Percentiles rank a stretch among this genome's conserved stretches.
Evolutionary conservation across 768 basidiomycete genomes (phyloP).

Genomic region (Boletus eberwhitei): DNA sequence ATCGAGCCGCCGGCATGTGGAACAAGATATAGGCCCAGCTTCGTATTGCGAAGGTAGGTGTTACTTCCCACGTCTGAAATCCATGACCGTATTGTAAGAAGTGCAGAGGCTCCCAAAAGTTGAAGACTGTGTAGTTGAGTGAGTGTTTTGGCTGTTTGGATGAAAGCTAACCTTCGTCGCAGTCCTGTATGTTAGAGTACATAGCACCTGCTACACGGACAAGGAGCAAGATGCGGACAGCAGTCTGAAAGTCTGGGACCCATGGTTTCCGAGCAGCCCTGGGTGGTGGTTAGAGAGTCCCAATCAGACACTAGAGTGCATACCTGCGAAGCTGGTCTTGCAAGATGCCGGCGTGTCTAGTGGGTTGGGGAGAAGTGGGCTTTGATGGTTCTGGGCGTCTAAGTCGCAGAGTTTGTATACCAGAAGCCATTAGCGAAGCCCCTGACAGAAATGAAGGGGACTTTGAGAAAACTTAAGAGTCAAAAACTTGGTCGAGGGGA

Average conservation of each 20-base stretch:
- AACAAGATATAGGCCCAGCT: constrained; percentile 92
- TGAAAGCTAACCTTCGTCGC: constrained; percentile 79
- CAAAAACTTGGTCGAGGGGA: neutral
- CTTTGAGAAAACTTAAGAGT: neutral
- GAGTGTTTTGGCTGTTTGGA: neutral
- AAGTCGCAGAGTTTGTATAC: constrained; percentile 48
- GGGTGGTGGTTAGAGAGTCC: constrained; percentile 6
- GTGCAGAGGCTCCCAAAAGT: constrained; percentile 98
- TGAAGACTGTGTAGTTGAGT: constrained; percentile 67
- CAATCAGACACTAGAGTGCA: constrained; percentile 7
- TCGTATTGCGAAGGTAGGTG: constrained; percentile 85
- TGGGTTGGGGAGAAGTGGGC: constrained; percentile 25
- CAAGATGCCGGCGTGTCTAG: constrained; percentile 65
- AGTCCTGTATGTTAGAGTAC: constrained; percentile 94
- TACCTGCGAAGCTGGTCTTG: constrained; percentile 80
- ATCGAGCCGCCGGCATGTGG: constrained; percentile 64
- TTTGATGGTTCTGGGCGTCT: constrained; percentile 40
- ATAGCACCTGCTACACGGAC: constrained; percentile 82
- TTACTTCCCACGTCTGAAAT: constrained; percentile 98
- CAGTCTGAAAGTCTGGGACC: constrained; percentile 80
- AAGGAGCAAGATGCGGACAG: constrained; percentile 79
- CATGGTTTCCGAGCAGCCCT: constrained; percentile 77
- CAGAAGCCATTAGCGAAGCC: constrained; percentile 38
- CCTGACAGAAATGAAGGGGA: neutral
- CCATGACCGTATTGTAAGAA: constrained; percentile 82